A percentile compares a stretch with the other conserved stretches of the same genome.
phyloP scores from a whole-genome alignment of 2,329 filamentous ascomycete species.

The Myriangium duriaei region DNA sequence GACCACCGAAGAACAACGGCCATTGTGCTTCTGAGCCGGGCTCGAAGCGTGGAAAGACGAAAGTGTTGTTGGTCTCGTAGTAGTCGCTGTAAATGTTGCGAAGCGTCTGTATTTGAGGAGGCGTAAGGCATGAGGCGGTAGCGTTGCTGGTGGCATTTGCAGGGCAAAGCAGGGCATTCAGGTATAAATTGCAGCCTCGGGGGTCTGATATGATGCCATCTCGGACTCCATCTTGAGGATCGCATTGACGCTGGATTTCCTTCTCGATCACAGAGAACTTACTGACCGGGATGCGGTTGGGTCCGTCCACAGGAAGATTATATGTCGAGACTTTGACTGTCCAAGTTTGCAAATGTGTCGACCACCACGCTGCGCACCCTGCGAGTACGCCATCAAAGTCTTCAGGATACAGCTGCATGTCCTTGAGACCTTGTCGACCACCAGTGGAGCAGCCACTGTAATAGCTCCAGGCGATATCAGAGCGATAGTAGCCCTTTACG shows the following conservation, averaged over 20 bases:
- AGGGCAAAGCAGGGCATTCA: constrained; percentile 29
- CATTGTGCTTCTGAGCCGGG: constrained; percentile 28
- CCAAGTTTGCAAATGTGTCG: constrained; percentile 34
- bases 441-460: constrained; percentile 49
- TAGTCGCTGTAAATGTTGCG: constrained; percentile 32
- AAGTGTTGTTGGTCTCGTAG: constrained; percentile 28
- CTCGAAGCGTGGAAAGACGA: constrained; percentile 29
- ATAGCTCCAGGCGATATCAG: constrained; percentile 35
- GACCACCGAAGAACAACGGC: constrained; percentile 25
- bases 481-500: constrained; percentile 36
- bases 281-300: constrained; percentile 31
- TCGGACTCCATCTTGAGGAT: constrained; percentile 35
- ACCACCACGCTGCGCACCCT: constrained; percentile 42
- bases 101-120: constrained; percentile 31
- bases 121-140: constrained; percentile 30
- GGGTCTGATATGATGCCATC: constrained; percentile 41
- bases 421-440: constrained; percentile 45
- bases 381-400: constrained; percentile 48
- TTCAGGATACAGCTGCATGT: constrained; percentile 40
- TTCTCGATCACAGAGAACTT: constrained; percentile 34
- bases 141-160: constrained; percentile 15
- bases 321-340: constrained; percentile 34
- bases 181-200: constrained; percentile 33
- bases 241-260: constrained; percentile 39
- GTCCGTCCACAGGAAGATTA: constrained; percentile 35